Percentiles rank a stretch among this genome's conserved stretches.
Conservation (phyloP, 371 early-diverging fungal genomes). For the Apophysomyces sp. region DNA sequence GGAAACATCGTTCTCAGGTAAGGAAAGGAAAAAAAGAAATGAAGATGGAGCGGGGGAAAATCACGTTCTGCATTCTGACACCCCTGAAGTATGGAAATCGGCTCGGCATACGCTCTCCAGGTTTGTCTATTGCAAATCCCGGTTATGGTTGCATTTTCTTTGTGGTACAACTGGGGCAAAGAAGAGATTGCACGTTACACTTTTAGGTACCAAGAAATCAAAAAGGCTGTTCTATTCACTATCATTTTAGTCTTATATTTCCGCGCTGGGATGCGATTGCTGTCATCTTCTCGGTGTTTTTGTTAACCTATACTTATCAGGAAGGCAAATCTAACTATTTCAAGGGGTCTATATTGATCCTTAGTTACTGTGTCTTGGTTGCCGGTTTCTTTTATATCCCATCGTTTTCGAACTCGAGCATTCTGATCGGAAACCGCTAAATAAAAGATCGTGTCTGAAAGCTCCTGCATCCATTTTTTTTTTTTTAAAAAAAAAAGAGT, state of each 20-base stretch:
- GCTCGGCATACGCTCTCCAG: conserved; percentile 94
- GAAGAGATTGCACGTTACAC: conserved; percentile 34
- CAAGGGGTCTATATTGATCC: conserved; percentile 88
- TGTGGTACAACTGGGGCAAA: conserved; percentile 61
- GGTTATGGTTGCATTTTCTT: conserved; percentile 85
- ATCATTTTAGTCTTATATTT: conserved; percentile 80
- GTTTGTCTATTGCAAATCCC: conserved; percentile 95
- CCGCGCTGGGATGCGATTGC: conserved; percentile 89
- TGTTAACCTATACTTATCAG: conserved; percentile 85
- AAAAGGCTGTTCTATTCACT: background rate
- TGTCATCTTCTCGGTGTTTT: conserved; percentile 86
- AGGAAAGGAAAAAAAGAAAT: background rate
- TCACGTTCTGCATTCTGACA: background rate
- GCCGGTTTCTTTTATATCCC: conserved; percentile 80
- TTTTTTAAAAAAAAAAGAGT: background rate
- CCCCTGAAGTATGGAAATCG: conserved; percentile 79
- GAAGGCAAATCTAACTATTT: conserved; percentile 96
- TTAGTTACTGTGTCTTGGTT: conserved; percentile 83
- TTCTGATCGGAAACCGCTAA: background rate
- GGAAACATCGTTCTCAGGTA: conserved; percentile 89
- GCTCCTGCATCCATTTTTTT: conserved; percentile 1
- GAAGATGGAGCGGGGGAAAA: too few relatives aligned
- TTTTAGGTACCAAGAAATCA: conserved; percentile 33
- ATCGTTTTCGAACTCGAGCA: conserved; percentile 4
- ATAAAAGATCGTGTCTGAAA: background rate